Evolutionary conservation across 192 early-diverging fungal species (phyloP), one percentile per base, ranked within the genome.

Genomic region (Backusella tarrabulga): DNA sequence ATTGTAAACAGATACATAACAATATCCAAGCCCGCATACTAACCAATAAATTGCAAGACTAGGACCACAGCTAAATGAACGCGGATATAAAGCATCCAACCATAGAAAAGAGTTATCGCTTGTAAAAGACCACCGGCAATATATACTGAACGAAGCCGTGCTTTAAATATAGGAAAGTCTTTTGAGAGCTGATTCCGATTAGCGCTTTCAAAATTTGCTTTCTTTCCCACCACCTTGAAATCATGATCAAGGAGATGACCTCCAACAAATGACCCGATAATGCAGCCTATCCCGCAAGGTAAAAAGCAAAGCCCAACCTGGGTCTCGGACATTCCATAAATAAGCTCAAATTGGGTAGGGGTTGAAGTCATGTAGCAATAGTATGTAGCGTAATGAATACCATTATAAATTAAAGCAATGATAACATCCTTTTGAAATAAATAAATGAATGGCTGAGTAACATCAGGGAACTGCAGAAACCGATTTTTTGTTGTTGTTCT

Each of bases 301-400:
- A 87, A 75, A 74, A 85, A 88, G 29, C 81, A 83, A 2, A 86
- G 21, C 0, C 87, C 85, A 67, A 88, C 79, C 2, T 77, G 76
- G 4, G 76, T 67, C 54, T 83, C 83, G 32, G 40, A 73, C 71
- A 86, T 35, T 29, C 75, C 34, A 36, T 88, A 88, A 32, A 75
- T 56, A 11, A 67, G 9, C 7, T 23, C 4, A 52, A 86, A 86
- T 0, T 83, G 81, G 23, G 78, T 83, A 7, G 87, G 68, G 12
- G 79, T 76, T 4, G 80, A 79, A 29, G 84, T 81, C 70, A 77
- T 79, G 67, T 82, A 69, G 40, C 83, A 82, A 34, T 85, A 86
- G 63, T 83, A 86, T 1, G 75, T 69, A 19, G 77, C 80, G 21
- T 84, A 77, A 0, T 77, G 72, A 4, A 85, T 9, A 0, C 72